phyloP scores from a whole-genome alignment of 768 basidiomycete genomes.

The Boletus subparvulus region DNA sequence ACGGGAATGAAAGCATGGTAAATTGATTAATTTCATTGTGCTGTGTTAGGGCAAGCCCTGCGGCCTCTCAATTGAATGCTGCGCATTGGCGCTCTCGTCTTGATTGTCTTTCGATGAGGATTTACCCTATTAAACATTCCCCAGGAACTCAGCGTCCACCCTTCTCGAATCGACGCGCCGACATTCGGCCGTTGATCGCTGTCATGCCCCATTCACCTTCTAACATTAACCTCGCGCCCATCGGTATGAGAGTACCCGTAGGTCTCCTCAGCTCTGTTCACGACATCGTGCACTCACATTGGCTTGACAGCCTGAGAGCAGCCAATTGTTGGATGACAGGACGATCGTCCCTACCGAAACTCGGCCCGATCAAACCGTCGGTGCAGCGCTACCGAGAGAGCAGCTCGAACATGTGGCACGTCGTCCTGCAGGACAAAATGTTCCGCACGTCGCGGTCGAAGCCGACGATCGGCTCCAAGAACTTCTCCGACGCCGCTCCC shows the following conservation, averaged over 20 bases:
- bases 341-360: neutral
- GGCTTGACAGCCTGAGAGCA: neutral
- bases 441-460: neutral
- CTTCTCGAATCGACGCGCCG: neutral
- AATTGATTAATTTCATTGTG: neutral
- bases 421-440: neutral
- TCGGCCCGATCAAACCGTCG: neutral
- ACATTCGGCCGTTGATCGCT: neutral
- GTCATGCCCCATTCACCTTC: neutral
- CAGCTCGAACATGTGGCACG: neutral
- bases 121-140: neutral
- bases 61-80: no score
- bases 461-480: neutral
- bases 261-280: neutral
- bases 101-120: neutral
- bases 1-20: neutral
- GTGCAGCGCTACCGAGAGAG: neutral
- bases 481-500: neutral
- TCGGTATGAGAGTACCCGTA: neutral
- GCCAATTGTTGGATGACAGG: neutral
- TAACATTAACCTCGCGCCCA: neutral
- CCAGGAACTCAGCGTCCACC: neutral
- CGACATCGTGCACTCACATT: neutral
- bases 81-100: no score
- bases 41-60: neutral